These are phyloP conservation scores for Pestalotiopsis sp. DNA, from an alignment of 2,329 filamentous ascomycete genomes.

Conservation along the genomic window DNA sequence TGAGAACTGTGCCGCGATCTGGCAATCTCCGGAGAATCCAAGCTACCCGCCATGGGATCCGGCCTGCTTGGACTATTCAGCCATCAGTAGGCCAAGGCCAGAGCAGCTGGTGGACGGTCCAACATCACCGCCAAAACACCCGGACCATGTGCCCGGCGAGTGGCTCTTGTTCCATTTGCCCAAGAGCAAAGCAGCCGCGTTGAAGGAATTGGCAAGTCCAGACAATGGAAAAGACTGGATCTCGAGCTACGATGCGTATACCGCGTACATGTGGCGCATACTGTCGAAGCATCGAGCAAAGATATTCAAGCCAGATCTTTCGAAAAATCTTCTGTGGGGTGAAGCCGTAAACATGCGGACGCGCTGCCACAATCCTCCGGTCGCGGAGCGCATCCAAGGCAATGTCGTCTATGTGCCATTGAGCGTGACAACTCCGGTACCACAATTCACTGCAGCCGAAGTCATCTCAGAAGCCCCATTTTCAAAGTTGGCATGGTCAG, in stretches of 20 bases:
- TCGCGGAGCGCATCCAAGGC: conserved; percentile 36
- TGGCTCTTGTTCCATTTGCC: background rate
- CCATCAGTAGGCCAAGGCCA: background rate
- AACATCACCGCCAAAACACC: background rate
- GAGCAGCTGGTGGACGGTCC: background rate
- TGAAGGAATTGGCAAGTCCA: background rate
- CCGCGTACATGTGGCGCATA: conserved; percentile 39
- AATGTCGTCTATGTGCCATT: conserved; percentile 35
- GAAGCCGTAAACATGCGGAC: conserved; percentile 9
- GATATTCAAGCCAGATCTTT: background rate
- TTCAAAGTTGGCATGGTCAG: conserved; percentile 9
- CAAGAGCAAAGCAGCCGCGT: background rate
- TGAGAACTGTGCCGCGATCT: background rate
- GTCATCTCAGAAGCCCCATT: conserved; percentile 15
- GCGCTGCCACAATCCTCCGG: conserved; percentile 34
- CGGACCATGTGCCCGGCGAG: background rate
- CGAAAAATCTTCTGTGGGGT: background rate
- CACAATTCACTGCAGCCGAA: background rate
- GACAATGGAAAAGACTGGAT: background rate
- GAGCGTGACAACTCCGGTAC: conserved; percentile 15
- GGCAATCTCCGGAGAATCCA: background rate
- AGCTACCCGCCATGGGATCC: background rate
- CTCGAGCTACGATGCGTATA: conserved; percentile 8
- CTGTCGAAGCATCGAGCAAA: conserved; percentile 26
- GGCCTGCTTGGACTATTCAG: background rate